Conservation (phyloP, 1,284 basidiomycete species). For the Ustanciosporium gigantosporum region DNA sequence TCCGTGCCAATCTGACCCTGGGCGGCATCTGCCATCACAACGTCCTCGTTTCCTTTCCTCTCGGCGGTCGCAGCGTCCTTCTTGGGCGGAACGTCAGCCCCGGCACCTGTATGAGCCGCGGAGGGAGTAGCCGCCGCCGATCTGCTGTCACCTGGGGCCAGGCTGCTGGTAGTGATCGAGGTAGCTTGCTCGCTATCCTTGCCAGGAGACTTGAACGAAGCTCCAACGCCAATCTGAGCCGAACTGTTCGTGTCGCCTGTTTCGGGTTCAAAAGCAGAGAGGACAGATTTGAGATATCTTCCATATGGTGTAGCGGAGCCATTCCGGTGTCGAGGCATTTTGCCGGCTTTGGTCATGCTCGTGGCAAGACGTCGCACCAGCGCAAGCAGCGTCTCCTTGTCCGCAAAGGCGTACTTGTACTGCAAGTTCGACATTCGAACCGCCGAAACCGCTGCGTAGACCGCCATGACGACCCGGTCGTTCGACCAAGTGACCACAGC, state of each 20-base stretch:
- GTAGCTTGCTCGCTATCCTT: constrained; percentile 35
- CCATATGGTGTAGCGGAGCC: constrained; percentile 50
- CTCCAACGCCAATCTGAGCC: not conserved
- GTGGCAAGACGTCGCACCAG: constrained; percentile 29
- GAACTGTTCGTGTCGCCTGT: not conserved
- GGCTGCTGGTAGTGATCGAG: constrained; percentile 28
- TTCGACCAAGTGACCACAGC: constrained; percentile 45
- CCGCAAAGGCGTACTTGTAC: constrained; percentile 39
- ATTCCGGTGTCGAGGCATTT: constrained; percentile 47
- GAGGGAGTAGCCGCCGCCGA: constrained; percentile 26
- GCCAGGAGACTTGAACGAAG: constrained; percentile 5
- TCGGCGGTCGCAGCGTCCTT: too few relatives aligned
- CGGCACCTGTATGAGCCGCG: not conserved
- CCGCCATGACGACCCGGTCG: constrained; percentile 47
- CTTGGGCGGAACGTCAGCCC: too few relatives aligned
- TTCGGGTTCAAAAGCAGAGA: constrained; percentile 35
- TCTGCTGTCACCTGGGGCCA: constrained; percentile 30
- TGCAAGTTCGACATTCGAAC: constrained; percentile 47
- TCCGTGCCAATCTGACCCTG: too few relatives aligned
- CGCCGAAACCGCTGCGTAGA: constrained; percentile 46
- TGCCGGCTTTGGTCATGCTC: constrained; percentile 44
- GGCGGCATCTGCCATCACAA: too few relatives aligned
- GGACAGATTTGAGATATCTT: constrained; percentile 41
- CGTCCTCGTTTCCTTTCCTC: too few relatives aligned
- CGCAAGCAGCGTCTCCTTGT: constrained; percentile 36